A percentile compares a stretch with the other conserved stretches of the same genome.
Conservation (phyloP, 768 basidiomycete species). For the Leccinum fibrillosum region DNA sequence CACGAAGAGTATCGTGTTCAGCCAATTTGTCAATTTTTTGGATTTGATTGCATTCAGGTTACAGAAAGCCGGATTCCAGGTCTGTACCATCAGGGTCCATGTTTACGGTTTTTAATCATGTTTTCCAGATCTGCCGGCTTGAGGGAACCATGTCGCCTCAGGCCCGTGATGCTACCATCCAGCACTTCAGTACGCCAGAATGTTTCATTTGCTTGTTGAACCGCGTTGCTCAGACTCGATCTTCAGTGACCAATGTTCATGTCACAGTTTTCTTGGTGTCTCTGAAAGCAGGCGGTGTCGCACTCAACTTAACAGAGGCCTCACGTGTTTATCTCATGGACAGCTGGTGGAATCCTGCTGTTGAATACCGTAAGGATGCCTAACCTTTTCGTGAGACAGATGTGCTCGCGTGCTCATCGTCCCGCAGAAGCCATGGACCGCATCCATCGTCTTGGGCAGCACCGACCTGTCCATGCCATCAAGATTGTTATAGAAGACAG, state of each 20-base stretch:
- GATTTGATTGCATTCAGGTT: constrained; percentile 92
- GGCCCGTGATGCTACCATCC: constrained; percentile 90
- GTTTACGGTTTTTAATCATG: not conserved
- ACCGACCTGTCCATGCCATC: constrained; percentile 87
- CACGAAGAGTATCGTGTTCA: constrained; percentile 96
- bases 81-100: constrained; percentile 33
- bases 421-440: constrained; percentile 90
- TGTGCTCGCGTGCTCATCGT: not conserved
- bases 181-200: constrained; percentile 75
- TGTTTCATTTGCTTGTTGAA: not conserved
- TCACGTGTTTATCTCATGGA: constrained; percentile 97
- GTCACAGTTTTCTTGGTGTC: constrained; percentile 98
- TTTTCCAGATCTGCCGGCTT: constrained; percentile 76
- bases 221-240: not conserved
- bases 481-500: constrained; percentile 95
- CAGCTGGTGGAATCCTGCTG: constrained; percentile 99
- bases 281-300: constrained; percentile 94
- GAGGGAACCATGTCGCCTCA: constrained; percentile 98
- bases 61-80: constrained; percentile 88
- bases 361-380: constrained; percentile 69
- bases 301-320: constrained; percentile 85
- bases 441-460: constrained; percentile 94
- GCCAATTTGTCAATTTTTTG: constrained; percentile 90
- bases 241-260: constrained; percentile 81
- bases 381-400: not conserved